Base-by-base conservation (phyloP, 1,139 yeast species). In the Zygosaccharomyces sapae region DNA sequence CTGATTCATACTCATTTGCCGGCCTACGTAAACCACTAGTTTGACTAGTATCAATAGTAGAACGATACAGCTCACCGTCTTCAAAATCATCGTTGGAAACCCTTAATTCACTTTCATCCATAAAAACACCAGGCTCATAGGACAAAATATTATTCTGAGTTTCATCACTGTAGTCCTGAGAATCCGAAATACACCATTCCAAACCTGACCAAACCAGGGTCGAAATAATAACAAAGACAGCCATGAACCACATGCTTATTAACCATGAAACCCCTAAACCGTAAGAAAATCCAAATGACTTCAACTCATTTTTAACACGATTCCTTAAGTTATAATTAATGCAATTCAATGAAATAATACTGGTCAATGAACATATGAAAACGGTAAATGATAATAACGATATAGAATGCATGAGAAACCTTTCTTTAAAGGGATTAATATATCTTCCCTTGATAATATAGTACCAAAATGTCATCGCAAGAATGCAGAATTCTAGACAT, bases 131-230 rank as follows among this genome's bases (percentile, higher is more conserved):
- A 3, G 54, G 41, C 20, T 50, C 46, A 20, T 49, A 53, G 5
- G 46, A 44, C 7, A 55, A 36, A 5, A 52, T 54, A 10, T 44
- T 43, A 30, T 51, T 42, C 10, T 48, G 47, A n/a, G 53, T 41
- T 4, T 41, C 52, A 20, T 51, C 54, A 5, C 48, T 38, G 34
- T 42, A 50, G n/a, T 51, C 45, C 34, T 38, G 47, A 12, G 39
- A 46, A 24, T 57, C 57, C 7, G 58, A 45, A 7, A 64, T 46
- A 51, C 67, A 64, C 68, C 68, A 64, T 48, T 62, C 68, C 8
- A 62, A 44, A 35, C 67, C 68, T 2, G 65, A 55, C 67, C 68
- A 64, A 43, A 47, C 59, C 49, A 46, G 35, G 6, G 50, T 44
- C 4, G 62, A 59, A 1, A 62, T 41, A 12, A 52, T 41, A 7